Conservation (phyloP, 163 green algal species). For the Volvox carteri region DNA sequence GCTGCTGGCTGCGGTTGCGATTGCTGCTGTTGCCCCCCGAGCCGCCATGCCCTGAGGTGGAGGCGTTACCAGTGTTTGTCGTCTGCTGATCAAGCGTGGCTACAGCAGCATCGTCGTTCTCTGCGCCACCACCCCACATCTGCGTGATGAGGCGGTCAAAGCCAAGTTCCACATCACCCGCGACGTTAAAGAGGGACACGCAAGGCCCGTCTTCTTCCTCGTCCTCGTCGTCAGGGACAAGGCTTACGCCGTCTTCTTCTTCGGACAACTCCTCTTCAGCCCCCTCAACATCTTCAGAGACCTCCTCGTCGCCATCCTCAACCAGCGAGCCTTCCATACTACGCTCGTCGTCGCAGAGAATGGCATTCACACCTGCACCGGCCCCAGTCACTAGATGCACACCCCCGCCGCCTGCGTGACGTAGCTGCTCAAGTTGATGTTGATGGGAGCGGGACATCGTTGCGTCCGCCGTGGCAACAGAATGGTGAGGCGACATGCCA, state of each 20-base stretch:
- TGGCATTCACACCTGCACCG: neutral
- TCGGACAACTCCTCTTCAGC: slow-evolving; percentile 44
- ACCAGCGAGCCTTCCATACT: slow-evolving; percentile 24
- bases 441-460: neutral
- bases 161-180: slow-evolving; percentile 49
- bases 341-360: slow-evolving; percentile 10
- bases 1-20: slow-evolving; percentile 31
- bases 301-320: slow-evolving; percentile 28
- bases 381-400: neutral
- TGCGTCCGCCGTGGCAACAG: neutral
- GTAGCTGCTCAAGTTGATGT: slow-evolving; percentile 46
- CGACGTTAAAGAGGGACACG: slow-evolving; percentile 47
- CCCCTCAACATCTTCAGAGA: slow-evolving; percentile 30
- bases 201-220: slow-evolving; percentile 53
- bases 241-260: slow-evolving; percentile 52
- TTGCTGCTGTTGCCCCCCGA: neutral
- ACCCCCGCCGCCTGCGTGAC: slow-evolving; percentile 15
- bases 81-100: slow-evolving; percentile 5
- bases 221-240: slow-evolving; percentile 42
- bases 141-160: slow-evolving; percentile 64
- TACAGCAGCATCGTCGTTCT: slow-evolving; percentile 43
- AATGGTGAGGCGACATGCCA: neutral
- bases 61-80: neutral
- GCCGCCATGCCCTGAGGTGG: neutral
- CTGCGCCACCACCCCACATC: slow-evolving; percentile 51